Conservation (phyloP, 305 asterid genomes). For the Vinca major region DNA sequence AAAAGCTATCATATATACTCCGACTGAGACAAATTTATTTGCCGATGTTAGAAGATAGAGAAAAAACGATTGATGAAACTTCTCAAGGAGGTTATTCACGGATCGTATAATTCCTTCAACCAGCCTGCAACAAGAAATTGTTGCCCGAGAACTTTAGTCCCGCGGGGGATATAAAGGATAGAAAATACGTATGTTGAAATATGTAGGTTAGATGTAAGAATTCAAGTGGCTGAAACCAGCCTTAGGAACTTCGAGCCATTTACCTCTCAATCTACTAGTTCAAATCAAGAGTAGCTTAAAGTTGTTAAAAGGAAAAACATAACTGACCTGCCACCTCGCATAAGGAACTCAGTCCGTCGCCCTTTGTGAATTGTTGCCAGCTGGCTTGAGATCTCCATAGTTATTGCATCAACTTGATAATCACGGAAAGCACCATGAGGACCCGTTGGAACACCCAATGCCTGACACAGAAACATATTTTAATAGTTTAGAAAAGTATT, state of each 20-base stretch:
- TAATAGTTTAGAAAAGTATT: neutral
- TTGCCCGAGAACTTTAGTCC: conserved; percentile 4
- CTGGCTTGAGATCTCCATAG: conserved; percentile 70
- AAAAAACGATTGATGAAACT: conserved; percentile 92
- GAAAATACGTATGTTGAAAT: neutral
- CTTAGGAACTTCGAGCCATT: neutral
- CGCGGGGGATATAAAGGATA: too few relatives aligned
- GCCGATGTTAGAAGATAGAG: conserved; percentile 81
- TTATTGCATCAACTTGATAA: conserved; percentile 88
- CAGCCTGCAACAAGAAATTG: conserved; percentile 46
- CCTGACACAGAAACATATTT: conserved; percentile 36
- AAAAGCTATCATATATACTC: conserved; percentile 91
- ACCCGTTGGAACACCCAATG: conserved; percentile 93
- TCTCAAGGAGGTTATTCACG: conserved; percentile 91
- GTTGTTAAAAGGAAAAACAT: conserved; percentile 4
- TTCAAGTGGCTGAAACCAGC: neutral
- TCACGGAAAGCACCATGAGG: conserved; percentile 97
- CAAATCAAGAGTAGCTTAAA: conserved; percentile 2
- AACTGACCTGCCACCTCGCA: conserved; percentile 73
- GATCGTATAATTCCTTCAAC: conserved; percentile 78
- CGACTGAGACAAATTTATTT: conserved; percentile 72
- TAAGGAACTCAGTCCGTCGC: conserved; percentile 42
- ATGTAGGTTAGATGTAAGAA: neutral
- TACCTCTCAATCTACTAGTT: neutral
- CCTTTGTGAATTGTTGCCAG: conserved; percentile 38